Conservation (phyloP, 2,329 filamentous ascomycete genomes). For the Dothistroma pini region DNA sequence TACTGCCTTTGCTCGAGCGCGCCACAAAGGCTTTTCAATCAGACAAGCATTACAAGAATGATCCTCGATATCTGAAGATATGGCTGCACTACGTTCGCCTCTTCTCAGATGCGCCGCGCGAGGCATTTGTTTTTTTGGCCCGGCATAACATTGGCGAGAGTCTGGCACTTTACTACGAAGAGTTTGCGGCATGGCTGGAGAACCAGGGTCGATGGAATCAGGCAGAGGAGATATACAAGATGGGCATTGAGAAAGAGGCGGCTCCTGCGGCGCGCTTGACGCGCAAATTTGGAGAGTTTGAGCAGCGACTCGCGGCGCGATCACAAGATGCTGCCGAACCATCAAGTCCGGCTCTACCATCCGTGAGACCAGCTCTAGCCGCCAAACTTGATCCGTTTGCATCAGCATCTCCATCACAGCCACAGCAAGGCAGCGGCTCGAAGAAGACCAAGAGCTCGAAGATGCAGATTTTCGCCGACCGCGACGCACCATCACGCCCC, state of each 20-base stretch:
- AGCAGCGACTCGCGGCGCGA: constrained; percentile 68
- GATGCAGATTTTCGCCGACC: constrained; percentile 85
- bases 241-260: constrained; percentile 86
- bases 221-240: constrained; percentile 87
- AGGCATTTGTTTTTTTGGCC: constrained; percentile 87
- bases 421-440: constrained; percentile 47
- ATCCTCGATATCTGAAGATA: constrained; percentile 85
- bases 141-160: constrained; percentile 82
- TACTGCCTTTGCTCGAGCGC: constrained; percentile 83
- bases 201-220: constrained; percentile 78
- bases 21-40: constrained; percentile 86
- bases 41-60: constrained; percentile 88
- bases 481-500: constrained; percentile 51
- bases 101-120: constrained; percentile 88
- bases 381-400: constrained; percentile 82
- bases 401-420: constrained; percentile 58
- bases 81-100: constrained; percentile 94
- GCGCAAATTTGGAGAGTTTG: constrained; percentile 90
- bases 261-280: constrained; percentile 74
- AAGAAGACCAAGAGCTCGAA: constrained; percentile 72
- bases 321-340: constrained; percentile 62
- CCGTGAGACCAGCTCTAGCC: constrained; percentile 75
- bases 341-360: constrained; percentile 81
- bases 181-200: constrained; percentile 93
- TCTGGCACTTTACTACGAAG: constrained; percentile 91